These are phyloP conservation scores for Nemania diffusa DNA, from an alignment of 2,329 filamentous ascomycete species.

Conservation along the genomic window DNA sequence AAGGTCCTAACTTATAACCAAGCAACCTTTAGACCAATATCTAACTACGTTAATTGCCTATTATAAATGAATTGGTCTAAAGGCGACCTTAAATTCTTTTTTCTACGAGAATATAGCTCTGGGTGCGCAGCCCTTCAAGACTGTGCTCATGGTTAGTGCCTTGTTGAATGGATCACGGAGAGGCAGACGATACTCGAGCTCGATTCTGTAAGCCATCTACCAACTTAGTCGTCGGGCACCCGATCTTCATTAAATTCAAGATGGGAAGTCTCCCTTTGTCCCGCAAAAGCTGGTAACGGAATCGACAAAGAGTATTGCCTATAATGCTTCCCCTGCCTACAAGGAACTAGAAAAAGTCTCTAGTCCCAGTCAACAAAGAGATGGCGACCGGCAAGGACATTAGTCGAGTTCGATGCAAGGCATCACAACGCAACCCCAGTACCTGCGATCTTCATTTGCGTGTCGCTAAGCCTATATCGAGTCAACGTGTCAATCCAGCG, in stretches of 20 bases:
- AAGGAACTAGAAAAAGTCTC: background rate
- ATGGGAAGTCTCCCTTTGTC: slow-evolving; percentile 15
- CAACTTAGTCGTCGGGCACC: too few relatives aligned
- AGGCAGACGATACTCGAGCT: too few relatives aligned
- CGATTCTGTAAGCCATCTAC: too few relatives aligned
- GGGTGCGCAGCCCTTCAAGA: too few relatives aligned
- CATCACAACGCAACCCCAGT: background rate
- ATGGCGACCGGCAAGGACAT: background rate
- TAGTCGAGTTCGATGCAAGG: background rate
- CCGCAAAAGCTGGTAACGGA: slow-evolving; percentile 15
- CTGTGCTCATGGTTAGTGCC: too few relatives aligned
- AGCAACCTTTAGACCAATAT: too few relatives aligned
- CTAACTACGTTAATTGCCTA: too few relatives aligned
- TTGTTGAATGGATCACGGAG: too few relatives aligned
- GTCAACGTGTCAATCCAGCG: background rate
- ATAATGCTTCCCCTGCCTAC: background rate
- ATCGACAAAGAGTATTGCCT: background rate
- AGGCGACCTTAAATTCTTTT: background rate
- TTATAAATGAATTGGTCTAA: background rate
- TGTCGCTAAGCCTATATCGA: background rate
- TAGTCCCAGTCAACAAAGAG: slow-evolving; percentile 20
- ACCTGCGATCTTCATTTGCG: background rate
- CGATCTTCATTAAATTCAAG: too few relatives aligned
- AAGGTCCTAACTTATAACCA: too few relatives aligned
- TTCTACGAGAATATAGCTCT: too few relatives aligned